These are phyloP conservation scores for Zymoseptoria pseudotritici DNA, from an alignment of 2,329 filamentous ascomycete genomes.

Conservation along the genomic window DNA sequence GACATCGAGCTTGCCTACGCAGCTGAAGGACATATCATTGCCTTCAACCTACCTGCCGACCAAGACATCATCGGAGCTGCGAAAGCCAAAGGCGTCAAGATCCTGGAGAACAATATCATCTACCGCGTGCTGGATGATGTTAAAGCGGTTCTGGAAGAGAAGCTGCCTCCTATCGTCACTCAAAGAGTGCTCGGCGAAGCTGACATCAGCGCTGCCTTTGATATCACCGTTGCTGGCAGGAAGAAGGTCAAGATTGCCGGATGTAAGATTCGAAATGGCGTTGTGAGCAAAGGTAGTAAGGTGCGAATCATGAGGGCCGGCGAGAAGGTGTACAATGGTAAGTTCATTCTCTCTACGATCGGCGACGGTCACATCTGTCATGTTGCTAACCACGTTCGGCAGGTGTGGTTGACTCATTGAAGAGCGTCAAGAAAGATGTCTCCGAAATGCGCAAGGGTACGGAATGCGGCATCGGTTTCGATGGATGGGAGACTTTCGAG, in stretches of 20 bases:
- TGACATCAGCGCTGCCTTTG: constrained; percentile 74
- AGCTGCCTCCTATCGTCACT: constrained; percentile 59
- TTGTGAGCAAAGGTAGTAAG: constrained; percentile 54
- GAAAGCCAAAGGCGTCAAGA: constrained; percentile 61
- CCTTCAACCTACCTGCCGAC: constrained; percentile 72
- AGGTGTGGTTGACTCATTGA: constrained; percentile 76
- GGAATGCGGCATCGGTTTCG: constrained; percentile 89
- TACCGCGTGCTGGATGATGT: constrained; percentile 72
- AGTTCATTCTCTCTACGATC: constrained; percentile 34
- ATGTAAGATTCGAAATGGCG: constrained; percentile 77
- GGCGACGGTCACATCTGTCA: not conserved
- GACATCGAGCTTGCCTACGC: constrained; percentile 82
- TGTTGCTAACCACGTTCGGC: constrained; percentile 4
- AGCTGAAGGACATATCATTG: constrained; percentile 69
- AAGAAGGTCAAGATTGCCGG: constrained; percentile 72
- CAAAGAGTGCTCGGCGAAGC: constrained; percentile 78
- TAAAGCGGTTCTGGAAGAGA: constrained; percentile 58
- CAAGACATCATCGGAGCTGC: constrained; percentile 60
- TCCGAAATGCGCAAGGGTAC: constrained; percentile 80
- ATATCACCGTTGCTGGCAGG: constrained; percentile 69
- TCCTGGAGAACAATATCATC: constrained; percentile 82
- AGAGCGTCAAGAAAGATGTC: constrained; percentile 88
- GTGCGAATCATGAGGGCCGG: constrained; percentile 64
- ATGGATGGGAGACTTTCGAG: constrained; percentile 68
- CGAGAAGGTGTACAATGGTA: constrained; percentile 73